Percentiles rank a stretch among this genome's conserved stretches.
Evolutionary conservation across 2,329 filamentous ascomycete genomes (phyloP).

Genomic region (Aspergillus ochraceus): DNA sequence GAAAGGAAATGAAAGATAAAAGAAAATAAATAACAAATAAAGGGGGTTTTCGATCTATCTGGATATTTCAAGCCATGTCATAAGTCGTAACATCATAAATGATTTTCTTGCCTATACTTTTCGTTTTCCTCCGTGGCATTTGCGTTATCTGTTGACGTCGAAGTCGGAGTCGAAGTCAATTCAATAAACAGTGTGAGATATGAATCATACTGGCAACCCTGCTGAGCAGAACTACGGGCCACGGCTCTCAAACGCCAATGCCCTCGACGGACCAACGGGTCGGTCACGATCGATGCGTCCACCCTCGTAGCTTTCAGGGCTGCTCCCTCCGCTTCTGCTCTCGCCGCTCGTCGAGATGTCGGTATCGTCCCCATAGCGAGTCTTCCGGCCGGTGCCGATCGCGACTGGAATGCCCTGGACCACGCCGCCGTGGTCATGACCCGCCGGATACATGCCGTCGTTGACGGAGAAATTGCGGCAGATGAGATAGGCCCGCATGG

Average conservation of each 20-base stretch:
- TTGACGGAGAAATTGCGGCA: slow-evolving; percentile 97
- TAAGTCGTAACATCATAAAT: slow-evolving; percentile 29
- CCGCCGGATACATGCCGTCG: slow-evolving; percentile 76
- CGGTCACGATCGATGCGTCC: slow-evolving; percentile 23
- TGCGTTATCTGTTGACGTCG: no score
- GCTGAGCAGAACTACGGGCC: background rate
- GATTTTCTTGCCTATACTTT: background rate
- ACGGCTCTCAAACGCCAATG: slow-evolving; percentile 22
- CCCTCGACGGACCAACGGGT: slow-evolving; percentile 22
- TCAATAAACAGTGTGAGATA: no score
- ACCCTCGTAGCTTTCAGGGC: slow-evolving; percentile 44
- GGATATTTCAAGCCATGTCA: slow-evolving; percentile 23
- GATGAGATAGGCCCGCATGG: slow-evolving; percentile 95
- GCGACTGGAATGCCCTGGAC: slow-evolving; percentile 64
- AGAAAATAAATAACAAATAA: slow-evolving; percentile 2
- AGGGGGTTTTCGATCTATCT: slow-evolving; percentile 20
- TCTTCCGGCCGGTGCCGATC: slow-evolving; percentile 60
- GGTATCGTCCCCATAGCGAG: slow-evolving; percentile 50
- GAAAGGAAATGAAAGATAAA: background rate
- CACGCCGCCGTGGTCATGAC: slow-evolving; percentile 53
- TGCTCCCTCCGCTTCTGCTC: slow-evolving; percentile 57
- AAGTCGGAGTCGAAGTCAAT: no score
- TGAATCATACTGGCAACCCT: no score
- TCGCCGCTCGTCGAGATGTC: slow-evolving; percentile 43
- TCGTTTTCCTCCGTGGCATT: background rate